Evolutionary conservation across 2,329 filamentous ascomycete species (phyloP).

Genomic region (Aspergillus carbonarius): DNA sequence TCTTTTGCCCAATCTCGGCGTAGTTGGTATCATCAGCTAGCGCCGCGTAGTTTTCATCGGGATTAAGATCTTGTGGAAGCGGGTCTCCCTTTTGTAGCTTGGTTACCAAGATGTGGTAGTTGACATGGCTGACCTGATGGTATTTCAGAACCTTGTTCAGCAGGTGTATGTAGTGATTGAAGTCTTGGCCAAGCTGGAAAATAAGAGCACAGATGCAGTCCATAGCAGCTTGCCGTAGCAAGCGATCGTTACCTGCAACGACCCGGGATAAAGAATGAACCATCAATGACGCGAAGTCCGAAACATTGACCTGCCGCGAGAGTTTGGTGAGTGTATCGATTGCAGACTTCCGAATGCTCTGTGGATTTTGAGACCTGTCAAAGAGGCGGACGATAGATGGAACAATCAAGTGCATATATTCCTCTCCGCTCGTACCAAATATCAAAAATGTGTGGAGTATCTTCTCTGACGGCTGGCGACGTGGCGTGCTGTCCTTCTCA

Average conservation of each 20-base stretch:
- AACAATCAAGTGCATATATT: slow-evolving; percentile 99
- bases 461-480: slow-evolving; percentile 79
- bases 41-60: slow-evolving; percentile 75
- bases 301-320: slow-evolving; percentile 93
- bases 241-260: slow-evolving; percentile 68
- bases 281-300: slow-evolving; percentile 94
- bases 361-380: slow-evolving; percentile 79
- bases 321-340: slow-evolving; percentile 95
- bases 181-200: slow-evolving; percentile 93
- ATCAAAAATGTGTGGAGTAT: slow-evolving; percentile 94
- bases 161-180: slow-evolving; percentile 88
- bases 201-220: slow-evolving; percentile 95
- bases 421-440: slow-evolving; percentile 91
- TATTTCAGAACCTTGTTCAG: slow-evolving; percentile 81
- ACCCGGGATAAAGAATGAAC: slow-evolving; percentile 89
- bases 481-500: slow-evolving; percentile 75
- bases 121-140: slow-evolving; percentile 81
- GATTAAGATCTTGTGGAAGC: slow-evolving; percentile 90
- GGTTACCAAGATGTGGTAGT: slow-evolving; percentile 87
- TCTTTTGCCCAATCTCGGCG: slow-evolving; percentile 84
- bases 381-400: slow-evolving; percentile 93
- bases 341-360: slow-evolving; percentile 76
- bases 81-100: slow-evolving; percentile 94
- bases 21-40: slow-evolving; percentile 77
- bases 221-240: slow-evolving; percentile 76